Evolutionary conservation across 768 basidiomycete species (phyloP).

Genomic region (Butyriboletus loyo): DNA sequence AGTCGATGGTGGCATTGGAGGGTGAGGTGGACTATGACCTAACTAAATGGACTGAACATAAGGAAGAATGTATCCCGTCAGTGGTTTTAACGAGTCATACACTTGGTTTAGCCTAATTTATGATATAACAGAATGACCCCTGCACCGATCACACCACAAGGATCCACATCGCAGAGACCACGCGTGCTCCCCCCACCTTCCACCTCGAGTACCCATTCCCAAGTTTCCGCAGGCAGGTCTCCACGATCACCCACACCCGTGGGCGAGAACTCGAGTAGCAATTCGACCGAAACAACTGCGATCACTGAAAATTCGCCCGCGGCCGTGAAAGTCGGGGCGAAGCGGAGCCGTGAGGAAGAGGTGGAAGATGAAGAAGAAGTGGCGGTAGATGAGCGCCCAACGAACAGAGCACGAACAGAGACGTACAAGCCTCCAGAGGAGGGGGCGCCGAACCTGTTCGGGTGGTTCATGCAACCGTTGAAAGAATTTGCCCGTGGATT

Average conservation of each 20-base stretch:
- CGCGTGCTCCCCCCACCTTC: slow-evolving; percentile 18
- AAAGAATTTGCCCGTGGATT: slow-evolving; percentile 66
- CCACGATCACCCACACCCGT: slow-evolving; percentile 13
- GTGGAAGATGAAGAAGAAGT: slow-evolving; percentile 28
- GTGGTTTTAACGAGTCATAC: slow-evolving; percentile 11
- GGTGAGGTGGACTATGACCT: slow-evolving; percentile 59
- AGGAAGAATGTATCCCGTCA: slow-evolving; percentile 45
- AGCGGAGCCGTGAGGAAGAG: slow-evolving; percentile 51
- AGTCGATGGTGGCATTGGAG: slow-evolving; percentile 40
- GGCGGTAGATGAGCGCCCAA: slow-evolving; percentile 41
- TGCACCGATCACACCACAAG: slow-evolving; percentile 22
- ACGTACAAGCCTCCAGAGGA: slow-evolving; percentile 41
- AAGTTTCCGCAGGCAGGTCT: slow-evolving; percentile 9
- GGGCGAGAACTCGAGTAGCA: slow-evolving; percentile 21
- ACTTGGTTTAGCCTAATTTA: not conserved
- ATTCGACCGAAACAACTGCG: slow-evolving; percentile 39
- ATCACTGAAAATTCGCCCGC: slow-evolving; percentile 26
- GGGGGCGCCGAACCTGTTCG: slow-evolving; percentile 47
- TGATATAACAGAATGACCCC: slow-evolving; percentile 13
- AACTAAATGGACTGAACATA: slow-evolving; percentile 62
- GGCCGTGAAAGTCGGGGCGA: slow-evolving; percentile 33
- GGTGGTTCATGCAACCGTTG: slow-evolving; percentile 63
- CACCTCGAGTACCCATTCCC: slow-evolving; percentile 15
- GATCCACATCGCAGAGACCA: slow-evolving; percentile 10
- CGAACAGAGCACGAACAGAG: slow-evolving; percentile 52